Percentiles rank a stretch among this genome's conserved stretches.
Evolutionary conservation across 2,329 filamentous ascomycete species (phyloP).

Genomic region (Niveomyces coronatus): DNA sequence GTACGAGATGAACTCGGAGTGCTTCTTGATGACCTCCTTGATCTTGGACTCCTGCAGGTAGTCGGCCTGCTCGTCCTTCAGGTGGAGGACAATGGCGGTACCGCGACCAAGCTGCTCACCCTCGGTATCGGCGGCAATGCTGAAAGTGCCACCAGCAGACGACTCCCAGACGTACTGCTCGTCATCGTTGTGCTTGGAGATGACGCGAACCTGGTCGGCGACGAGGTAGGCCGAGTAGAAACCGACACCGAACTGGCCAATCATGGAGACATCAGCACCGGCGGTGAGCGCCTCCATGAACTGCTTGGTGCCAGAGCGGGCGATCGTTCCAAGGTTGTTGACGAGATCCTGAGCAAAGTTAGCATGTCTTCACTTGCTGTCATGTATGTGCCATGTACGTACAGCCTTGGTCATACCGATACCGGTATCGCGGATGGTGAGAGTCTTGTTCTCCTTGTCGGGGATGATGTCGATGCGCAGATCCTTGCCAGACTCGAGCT

Average conservation of each 20-base stretch:
- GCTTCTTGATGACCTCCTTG: slow-evolving; percentile 99
- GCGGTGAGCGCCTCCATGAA: slow-evolving; percentile 99
- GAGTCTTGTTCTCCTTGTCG: slow-evolving; percentile 92
- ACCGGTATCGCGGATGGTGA: slow-evolving; percentile 95
- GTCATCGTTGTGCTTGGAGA: slow-evolving; percentile 99
- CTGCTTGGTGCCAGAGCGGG: slow-evolving; percentile 98
- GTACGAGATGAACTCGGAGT: slow-evolving; percentile 99
- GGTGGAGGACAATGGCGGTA: slow-evolving; percentile 95
- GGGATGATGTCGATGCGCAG: slow-evolving; percentile 98
- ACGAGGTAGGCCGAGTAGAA: slow-evolving; percentile 99
- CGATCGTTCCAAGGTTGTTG: slow-evolving; percentile 99
- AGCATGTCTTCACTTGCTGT: slow-evolving; percentile 17
- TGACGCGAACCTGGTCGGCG: slow-evolving; percentile 86
- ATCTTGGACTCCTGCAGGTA: slow-evolving; percentile 98
- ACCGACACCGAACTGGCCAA: slow-evolving; percentile 99
- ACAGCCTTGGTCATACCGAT: slow-evolving; percentile 99
- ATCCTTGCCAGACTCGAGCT: slow-evolving; percentile 96
- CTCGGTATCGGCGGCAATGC: slow-evolving; percentile 79
- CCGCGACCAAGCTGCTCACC: slow-evolving; percentile 86
- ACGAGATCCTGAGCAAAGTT: slow-evolving; percentile 66
- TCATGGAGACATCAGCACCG: slow-evolving; percentile 99
- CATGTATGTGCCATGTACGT: slow-evolving; percentile 37
- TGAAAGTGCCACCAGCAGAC: slow-evolving; percentile 93
- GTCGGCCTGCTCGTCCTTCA: slow-evolving; percentile 98
- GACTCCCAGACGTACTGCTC: slow-evolving; percentile 99